Percentiles rank a stretch among this genome's conserved stretches.
Evolutionary conservation across 2,329 filamentous ascomycete genomes (phyloP).

Genomic region (Knoxdaviesia capensis): DNA sequence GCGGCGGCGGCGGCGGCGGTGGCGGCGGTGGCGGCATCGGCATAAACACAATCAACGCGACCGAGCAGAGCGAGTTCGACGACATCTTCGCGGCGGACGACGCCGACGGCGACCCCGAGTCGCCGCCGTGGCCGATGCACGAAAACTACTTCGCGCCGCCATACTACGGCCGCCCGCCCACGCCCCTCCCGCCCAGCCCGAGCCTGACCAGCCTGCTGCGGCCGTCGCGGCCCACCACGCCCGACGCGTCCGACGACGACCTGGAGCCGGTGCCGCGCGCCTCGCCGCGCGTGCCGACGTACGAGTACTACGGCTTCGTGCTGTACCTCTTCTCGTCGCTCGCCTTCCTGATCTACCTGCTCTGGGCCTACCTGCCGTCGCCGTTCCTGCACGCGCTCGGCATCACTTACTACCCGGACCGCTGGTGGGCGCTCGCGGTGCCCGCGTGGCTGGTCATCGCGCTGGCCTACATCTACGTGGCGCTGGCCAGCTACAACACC

Average conservation of each 20-base stretch:
- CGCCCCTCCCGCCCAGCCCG: constrained; percentile 78
- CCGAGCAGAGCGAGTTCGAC: background rate
- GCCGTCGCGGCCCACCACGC: constrained; percentile 79
- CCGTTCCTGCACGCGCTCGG: constrained; percentile 83
- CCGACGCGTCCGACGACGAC: constrained; percentile 80
- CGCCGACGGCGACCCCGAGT: constrained; percentile 11
- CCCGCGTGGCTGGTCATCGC: constrained; percentile 79
- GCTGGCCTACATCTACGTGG: constrained; percentile 83
- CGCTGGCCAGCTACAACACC: constrained; percentile 76
- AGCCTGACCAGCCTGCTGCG: constrained; percentile 81
- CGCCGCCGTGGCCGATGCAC: constrained; percentile 22
- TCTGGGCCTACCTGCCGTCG: constrained; percentile 81
- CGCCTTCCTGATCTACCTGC: constrained; percentile 51
- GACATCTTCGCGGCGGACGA: constrained; percentile 1
- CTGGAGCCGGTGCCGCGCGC: constrained; percentile 61
- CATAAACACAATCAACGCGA: too few relatives aligned
- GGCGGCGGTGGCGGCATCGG: too few relatives aligned
- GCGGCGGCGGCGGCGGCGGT: too few relatives aligned
- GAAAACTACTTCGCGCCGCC: constrained; percentile 52
- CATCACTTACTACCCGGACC: constrained; percentile 90
- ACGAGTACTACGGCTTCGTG: constrained; percentile 98
- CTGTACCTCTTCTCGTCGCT: constrained; percentile 79
- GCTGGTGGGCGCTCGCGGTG: constrained; percentile 92
- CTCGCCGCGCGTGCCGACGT: constrained; percentile 87
- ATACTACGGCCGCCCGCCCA: constrained; percentile 95